Evolutionary conservation across 2,329 filamentous ascomycete species (phyloP).

Genomic region (Leptographium radiaticola): DNA sequence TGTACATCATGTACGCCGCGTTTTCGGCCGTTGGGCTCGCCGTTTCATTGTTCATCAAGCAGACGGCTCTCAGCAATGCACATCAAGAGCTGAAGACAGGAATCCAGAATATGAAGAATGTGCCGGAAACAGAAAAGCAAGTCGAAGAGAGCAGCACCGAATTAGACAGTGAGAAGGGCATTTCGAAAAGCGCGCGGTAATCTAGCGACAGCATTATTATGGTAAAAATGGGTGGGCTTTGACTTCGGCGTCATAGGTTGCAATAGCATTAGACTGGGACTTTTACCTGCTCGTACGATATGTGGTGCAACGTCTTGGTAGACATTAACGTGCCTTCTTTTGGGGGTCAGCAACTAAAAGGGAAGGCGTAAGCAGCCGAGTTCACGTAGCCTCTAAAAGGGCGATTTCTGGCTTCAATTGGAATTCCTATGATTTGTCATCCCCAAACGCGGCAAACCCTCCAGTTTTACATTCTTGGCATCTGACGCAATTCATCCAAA

Average conservation of each 20-base stretch:
- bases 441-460: background rate
- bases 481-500: background rate
- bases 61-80: slow-evolving; percentile 37
- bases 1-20: slow-evolving; percentile 45
- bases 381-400: no score
- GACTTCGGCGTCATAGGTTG: no score
- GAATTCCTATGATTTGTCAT: background rate
- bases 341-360: no score
- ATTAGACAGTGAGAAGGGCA: background rate
- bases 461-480: background rate
- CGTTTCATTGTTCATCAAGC: slow-evolving; percentile 32
- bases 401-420: no score
- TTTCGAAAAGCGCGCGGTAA: background rate
- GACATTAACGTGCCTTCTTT: no score
- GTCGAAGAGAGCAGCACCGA: background rate
- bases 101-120: slow-evolving; percentile 25
- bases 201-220: background rate
- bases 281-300: no score
- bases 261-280: no score
- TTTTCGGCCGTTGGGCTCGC: slow-evolving; percentile 34
- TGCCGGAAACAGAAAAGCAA: slow-evolving; percentile 13
- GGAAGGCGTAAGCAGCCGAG: no score
- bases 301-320: no score
- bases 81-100: slow-evolving; percentile 48
- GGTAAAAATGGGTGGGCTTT: no score